A percentile compares a stretch with the other conserved stretches of the same genome.
Evolutionary conservation across 2,329 filamentous ascomycete species (phyloP).

Genomic region (Colletotrichum tofieldiae): DNA sequence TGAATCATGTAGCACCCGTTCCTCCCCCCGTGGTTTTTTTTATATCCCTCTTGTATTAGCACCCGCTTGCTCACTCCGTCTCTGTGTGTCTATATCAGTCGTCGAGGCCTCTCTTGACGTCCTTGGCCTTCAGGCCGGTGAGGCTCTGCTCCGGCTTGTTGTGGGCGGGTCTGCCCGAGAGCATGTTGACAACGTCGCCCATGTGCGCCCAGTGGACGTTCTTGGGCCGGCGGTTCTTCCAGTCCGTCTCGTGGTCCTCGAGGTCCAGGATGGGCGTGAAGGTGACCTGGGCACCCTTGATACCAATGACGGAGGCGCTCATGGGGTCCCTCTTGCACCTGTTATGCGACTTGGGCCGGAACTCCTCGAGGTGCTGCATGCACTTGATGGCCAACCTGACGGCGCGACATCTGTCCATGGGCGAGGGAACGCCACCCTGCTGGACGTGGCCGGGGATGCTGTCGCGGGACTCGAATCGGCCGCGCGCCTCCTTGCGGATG

Average conservation of each 20-base stretch:
- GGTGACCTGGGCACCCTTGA: conserved; percentile 90
- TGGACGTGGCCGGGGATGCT: conserved; percentile 95
- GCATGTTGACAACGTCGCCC: conserved; percentile 85
- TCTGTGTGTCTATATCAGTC: conserved; percentile 5
- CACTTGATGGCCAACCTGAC: conserved; percentile 94
- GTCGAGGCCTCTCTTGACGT: conserved; percentile 69
- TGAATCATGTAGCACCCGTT: conserved; percentile 29
- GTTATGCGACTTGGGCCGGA: conserved; percentile 74
- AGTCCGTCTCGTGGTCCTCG: conserved; percentile 91
- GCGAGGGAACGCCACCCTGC: conserved; percentile 91
- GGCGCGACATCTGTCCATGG: conserved; percentile 96
- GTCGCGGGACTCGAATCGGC: conserved; percentile 92
- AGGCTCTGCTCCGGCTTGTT: conserved; percentile 65
- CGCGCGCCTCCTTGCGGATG: conserved; percentile 92
- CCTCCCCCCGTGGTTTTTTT: conserved; percentile 17
- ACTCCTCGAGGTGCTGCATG: conserved; percentile 90
- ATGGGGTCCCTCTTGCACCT: conserved; percentile 82
- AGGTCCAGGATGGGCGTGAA: conserved; percentile 87
- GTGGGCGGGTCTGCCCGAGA: conserved; percentile 80
- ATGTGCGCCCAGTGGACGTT: conserved; percentile 88
- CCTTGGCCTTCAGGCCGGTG: conserved; percentile 70
- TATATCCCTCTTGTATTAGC: conserved; percentile 16
- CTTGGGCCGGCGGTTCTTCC: conserved; percentile 89
- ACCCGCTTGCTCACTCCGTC: conserved; percentile 2
- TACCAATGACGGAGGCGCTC: conserved; percentile 88